A percentile compares a stretch with the other conserved stretches of the same genome.
Evolutionary conservation across 148 eudicot species (phyloP).

Genomic region (Camellia granthamiana): DNA sequence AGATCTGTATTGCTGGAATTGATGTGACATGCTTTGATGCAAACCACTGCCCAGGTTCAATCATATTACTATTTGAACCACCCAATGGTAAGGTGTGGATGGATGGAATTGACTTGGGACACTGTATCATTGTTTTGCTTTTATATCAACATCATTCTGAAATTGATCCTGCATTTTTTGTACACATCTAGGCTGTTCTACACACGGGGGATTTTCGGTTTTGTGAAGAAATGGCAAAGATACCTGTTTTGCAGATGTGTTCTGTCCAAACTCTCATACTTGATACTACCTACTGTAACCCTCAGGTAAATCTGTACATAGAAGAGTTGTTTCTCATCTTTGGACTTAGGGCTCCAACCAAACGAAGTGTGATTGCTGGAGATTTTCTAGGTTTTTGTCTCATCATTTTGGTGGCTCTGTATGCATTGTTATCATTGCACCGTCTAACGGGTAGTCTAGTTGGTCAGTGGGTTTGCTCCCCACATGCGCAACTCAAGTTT

Average conservation of each 20-base stretch:
- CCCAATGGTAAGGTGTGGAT: conserved; percentile 80
- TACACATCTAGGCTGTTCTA: conserved; percentile 60
- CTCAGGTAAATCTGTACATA: conserved; percentile 48
- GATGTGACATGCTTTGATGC: conserved; percentile 94
- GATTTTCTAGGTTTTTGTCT: not conserved
- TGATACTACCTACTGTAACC: conserved; percentile 93
- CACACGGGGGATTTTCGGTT: conserved; percentile 98
- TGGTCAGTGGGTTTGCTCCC: too few relatives aligned
- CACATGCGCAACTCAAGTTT: too few relatives aligned
- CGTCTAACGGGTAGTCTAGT: too few relatives aligned
- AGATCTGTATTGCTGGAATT: conserved; percentile 64
- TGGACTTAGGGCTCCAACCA: not conserved
- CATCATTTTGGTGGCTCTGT: too few relatives aligned
- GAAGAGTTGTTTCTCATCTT: not conserved
- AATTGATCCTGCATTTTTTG: conserved; percentile 14
- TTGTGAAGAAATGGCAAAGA: conserved; percentile 56
- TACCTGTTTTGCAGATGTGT: conserved; percentile 37
- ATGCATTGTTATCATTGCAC: too few relatives aligned
- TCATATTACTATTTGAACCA: conserved; percentile 82
- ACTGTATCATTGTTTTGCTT: not conserved
- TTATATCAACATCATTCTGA: conserved; percentile 12
- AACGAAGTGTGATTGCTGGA: not conserved
- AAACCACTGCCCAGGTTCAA: conserved; percentile 94
- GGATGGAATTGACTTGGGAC: conserved; percentile 18
- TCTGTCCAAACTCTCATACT: conserved; percentile 70